Evolutionary conservation across 1,139 yeast genomes (phyloP).

Genomic region (Kodamaea sp.): DNA sequence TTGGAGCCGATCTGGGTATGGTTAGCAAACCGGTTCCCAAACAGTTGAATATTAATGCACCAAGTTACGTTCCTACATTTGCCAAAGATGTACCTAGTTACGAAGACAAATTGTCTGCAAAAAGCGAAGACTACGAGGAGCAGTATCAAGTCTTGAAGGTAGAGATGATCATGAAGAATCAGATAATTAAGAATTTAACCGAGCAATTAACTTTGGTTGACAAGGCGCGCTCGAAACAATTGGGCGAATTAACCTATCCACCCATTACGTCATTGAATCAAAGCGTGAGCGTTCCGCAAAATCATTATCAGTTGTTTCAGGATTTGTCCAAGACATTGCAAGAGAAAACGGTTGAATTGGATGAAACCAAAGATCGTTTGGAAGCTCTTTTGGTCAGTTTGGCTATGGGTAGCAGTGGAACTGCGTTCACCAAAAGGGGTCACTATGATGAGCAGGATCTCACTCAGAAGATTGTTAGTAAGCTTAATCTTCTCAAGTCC

Average conservation of each 20-base stretch:
- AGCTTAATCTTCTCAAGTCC: constrained; percentile 58
- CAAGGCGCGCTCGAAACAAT: constrained; percentile 15
- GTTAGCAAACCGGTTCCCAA: background rate
- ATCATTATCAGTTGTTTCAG: constrained; percentile 48
- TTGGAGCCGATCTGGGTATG: background rate
- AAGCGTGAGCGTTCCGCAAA: constrained; percentile 34
- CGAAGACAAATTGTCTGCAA: background rate
- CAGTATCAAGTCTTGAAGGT: constrained; percentile 31
- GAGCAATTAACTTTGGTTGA: constrained; percentile 27
- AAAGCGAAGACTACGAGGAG: constrained; percentile 7
- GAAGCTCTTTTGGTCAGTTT: constrained; percentile 56
- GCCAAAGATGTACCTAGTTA: constrained; percentile 7
- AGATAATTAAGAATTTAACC: constrained; percentile 36
- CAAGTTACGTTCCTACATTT: constrained; percentile 29
- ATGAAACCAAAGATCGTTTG: constrained; percentile 58
- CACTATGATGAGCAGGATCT: constrained; percentile 73
- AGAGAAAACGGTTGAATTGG: constrained; percentile 55
- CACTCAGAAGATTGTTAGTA: constrained; percentile 71
- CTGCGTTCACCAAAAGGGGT: constrained; percentile 45
- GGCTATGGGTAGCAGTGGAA: constrained; percentile 18
- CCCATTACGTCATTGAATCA: constrained; percentile 7
- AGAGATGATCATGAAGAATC: constrained; percentile 37
- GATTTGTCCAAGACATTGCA: constrained; percentile 53
- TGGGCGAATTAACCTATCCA: constrained; percentile 8
- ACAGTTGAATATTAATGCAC: constrained; percentile 29